phyloP scores from a whole-genome alignment of 371 early-diverging fungal genomes.

The Rhizopus microsporus region DNA sequence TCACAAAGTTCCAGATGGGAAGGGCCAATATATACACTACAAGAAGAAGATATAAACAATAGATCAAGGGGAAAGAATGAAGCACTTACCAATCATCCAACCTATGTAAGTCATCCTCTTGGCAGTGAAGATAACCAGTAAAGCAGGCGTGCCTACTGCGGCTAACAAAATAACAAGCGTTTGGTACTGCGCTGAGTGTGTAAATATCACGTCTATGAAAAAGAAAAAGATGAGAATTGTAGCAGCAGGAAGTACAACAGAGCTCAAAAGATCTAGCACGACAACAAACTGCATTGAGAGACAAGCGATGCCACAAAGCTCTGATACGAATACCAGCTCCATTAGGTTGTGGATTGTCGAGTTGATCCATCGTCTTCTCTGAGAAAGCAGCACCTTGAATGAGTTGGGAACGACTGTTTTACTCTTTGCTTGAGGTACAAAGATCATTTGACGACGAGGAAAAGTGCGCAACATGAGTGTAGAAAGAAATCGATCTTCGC shows the following conservation, averaged over 20 bases:
- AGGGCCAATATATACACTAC: slow-evolving; percentile 84
- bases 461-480: slow-evolving; percentile 94
- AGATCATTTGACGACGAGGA: slow-evolving; percentile 90
- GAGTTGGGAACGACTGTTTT: slow-evolving; percentile 94
- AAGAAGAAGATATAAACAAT: slow-evolving; percentile 63
- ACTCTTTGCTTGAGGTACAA: slow-evolving; percentile 92
- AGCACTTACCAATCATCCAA: slow-evolving; percentile 80
- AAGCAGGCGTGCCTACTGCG: slow-evolving; percentile 82
- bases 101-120: slow-evolving; percentile 88
- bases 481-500: slow-evolving; percentile 96
- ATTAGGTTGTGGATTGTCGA: slow-evolving; percentile 98
- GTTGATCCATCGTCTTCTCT: slow-evolving; percentile 99
- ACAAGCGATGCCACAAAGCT: slow-evolving; percentile 97
- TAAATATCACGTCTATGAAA: slow-evolving; percentile 59
- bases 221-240: slow-evolving; percentile 85
- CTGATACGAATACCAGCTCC: slow-evolving; percentile 89
- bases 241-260: slow-evolving; percentile 95
- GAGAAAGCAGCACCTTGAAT: slow-evolving; percentile 91
- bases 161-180: slow-evolving; percentile 75
- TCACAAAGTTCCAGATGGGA: slow-evolving; percentile 94
- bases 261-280: slow-evolving; percentile 95
- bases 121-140: slow-evolving; percentile 89
- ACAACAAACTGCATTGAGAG: slow-evolving; percentile 99
- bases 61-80: slow-evolving; percentile 56
- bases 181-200: slow-evolving; percentile 44